Evolutionary conservation across 306 rosid species (phyloP).

Genomic region (Glycine tomentella): DNA sequence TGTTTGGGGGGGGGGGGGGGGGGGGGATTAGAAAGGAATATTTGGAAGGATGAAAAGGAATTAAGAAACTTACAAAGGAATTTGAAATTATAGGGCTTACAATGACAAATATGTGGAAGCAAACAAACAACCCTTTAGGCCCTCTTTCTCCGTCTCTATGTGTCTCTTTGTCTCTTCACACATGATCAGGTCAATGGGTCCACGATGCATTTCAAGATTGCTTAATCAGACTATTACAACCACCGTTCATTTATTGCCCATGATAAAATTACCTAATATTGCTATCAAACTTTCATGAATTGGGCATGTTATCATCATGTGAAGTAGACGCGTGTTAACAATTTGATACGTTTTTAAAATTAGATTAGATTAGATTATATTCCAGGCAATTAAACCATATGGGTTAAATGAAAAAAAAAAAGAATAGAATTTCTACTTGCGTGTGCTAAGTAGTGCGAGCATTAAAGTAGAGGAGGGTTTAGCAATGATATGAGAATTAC

Average conservation of each 20-base stretch:
- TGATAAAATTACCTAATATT: slow-evolving; percentile 43
- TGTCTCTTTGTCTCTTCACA: background rate
- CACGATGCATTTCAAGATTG: slow-evolving; percentile 57
- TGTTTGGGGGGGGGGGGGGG: no score
- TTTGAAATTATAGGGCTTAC: slow-evolving; percentile 54
- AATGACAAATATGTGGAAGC: slow-evolving; percentile 64
- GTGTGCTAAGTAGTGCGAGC: background rate
- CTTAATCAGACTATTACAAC: slow-evolving; percentile 61
- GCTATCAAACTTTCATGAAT: slow-evolving; percentile 1
- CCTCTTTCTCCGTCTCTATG: slow-evolving; percentile 12
- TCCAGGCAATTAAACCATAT: background rate
- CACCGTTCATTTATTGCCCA: slow-evolving; percentile 51
- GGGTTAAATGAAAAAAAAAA: no score
- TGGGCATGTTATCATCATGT: no score
- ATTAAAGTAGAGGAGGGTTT: background rate
- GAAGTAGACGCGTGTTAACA: slow-evolving; percentile 3
- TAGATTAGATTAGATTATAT: background rate
- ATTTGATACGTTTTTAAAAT: background rate
- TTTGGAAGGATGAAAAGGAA: slow-evolving; percentile 57
- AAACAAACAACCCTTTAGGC: slow-evolving; percentile 77
- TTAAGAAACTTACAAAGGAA: slow-evolving; percentile 56
- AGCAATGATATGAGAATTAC: background rate
- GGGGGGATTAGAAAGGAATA: slow-evolving; percentile 71
- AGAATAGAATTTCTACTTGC: slow-evolving; percentile 3
- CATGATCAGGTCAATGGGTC: slow-evolving; percentile 79